Evolutionary conservation across 2,329 filamentous ascomycete genomes (phyloP).

Genomic region (Colletotrichum gigasporum): DNA sequence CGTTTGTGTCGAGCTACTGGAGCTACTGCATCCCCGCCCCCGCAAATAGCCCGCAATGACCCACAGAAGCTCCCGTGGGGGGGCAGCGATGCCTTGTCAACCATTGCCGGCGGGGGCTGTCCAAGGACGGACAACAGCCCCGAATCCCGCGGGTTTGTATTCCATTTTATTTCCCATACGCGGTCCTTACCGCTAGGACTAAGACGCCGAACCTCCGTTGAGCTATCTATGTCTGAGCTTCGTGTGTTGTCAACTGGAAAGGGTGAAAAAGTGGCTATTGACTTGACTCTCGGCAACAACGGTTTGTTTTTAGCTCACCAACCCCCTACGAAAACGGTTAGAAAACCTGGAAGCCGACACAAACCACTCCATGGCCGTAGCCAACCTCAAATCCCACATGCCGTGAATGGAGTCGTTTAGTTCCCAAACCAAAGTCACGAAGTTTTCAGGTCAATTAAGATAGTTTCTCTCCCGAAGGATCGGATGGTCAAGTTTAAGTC

Average conservation of each 20-base stretch:
- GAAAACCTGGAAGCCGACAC: not conserved
- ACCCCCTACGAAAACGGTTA: not conserved
- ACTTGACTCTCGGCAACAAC: too few relatives aligned
- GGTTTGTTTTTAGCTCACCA: too few relatives aligned
- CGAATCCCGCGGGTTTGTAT: not conserved
- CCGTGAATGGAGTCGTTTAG: too few relatives aligned
- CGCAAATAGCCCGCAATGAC: conserved; percentile 9
- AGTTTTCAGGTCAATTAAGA: too few relatives aligned
- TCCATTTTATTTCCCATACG: too few relatives aligned
- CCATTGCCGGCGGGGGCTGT: conserved; percentile 14
- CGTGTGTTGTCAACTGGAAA: too few relatives aligned
- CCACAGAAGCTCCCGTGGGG: conserved; percentile 11
- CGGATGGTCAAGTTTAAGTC: too few relatives aligned
- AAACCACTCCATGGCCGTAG: not conserved
- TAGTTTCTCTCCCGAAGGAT: too few relatives aligned
- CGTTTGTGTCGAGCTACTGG: conserved; percentile 15
- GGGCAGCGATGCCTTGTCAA: not conserved
- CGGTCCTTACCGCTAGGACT: not conserved
- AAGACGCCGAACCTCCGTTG: not conserved
- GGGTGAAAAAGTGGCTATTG: too few relatives aligned
- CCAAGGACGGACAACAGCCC: conserved; percentile 21
- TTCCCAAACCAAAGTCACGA: too few relatives aligned
- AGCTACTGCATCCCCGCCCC: conserved; percentile 13
- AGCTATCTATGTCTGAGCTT: not conserved
- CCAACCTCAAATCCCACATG: not conserved